Percentiles rank a stretch among this genome's conserved stretches.
phyloP scores from a whole-genome alignment of 306 rosid species.

The Prosopis cineraria region DNA sequence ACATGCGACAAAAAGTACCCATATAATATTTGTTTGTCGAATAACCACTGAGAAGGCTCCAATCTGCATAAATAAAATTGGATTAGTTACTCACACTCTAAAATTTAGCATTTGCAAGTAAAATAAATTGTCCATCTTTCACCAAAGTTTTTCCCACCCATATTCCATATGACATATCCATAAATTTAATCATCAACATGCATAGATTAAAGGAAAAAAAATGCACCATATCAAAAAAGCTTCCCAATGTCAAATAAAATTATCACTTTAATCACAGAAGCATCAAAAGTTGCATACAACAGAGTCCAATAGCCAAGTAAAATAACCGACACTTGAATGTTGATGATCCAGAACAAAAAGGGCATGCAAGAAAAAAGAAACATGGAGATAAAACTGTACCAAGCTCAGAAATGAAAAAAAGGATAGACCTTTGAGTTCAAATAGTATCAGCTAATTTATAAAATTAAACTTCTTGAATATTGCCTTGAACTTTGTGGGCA shows the following conservation, averaged over 20 bases:
- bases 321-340: background rate
- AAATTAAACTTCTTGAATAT: background rate
- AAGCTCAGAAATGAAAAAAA: background rate
- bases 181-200: background rate
- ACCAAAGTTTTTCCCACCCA: background rate
- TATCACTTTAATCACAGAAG: background rate
- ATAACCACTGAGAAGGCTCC: constrained; percentile 78
- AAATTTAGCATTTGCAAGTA: constrained; percentile 8
- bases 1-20: constrained; percentile 89
- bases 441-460: background rate
- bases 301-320: background rate
- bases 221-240: background rate
- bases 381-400: background rate
- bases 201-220: background rate
- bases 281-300: background rate
- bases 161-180: background rate
- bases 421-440: background rate
- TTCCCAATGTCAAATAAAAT: background rate
- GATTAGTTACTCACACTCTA: constrained; percentile 23
- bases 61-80: constrained; percentile 50
- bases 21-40: constrained; percentile 89
- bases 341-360: background rate
- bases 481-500: background rate
- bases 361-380: background rate
- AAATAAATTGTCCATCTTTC: background rate